A percentile compares a stretch with the other conserved stretches of the same genome.
Conservation (phyloP, 192 early-diverging fungal species). For the Umbelopsis ramanniana region DNA sequence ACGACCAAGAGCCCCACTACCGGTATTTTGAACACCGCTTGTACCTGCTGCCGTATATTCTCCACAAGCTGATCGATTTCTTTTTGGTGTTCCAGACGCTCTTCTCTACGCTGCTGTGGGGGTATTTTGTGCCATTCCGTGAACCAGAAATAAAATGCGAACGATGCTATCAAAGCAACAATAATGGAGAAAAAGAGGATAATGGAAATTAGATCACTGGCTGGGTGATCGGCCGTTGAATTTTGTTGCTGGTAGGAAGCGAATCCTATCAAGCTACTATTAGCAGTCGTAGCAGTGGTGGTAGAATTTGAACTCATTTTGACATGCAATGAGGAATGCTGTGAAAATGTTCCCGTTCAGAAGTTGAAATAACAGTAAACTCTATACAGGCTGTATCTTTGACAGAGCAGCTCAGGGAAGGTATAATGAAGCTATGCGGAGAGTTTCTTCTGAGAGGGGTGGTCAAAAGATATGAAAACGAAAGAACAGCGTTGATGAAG, state of each 20-base stretch:
- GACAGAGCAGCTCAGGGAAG: no score
- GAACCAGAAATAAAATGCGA: slow-evolving; percentile 47
- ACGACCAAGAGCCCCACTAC: slow-evolving; percentile 30
- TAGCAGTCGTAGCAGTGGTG: not conserved
- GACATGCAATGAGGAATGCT: not conserved
- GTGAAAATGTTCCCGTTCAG: slow-evolving; percentile 6
- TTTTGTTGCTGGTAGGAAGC: slow-evolving; percentile 43
- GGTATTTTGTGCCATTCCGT: slow-evolving; percentile 43
- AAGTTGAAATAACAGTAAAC: not conserved
- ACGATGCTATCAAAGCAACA: slow-evolving; percentile 32
- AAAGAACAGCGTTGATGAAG: not conserved
- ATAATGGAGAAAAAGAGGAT: slow-evolving; percentile 43
- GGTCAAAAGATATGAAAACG: not conserved
- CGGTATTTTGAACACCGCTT: slow-evolving; percentile 35
- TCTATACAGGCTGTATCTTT: no score
- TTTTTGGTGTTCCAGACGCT: slow-evolving; percentile 35
- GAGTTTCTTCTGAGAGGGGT: no score
- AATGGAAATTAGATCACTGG: slow-evolving; percentile 41
- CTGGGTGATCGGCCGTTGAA: slow-evolving; percentile 22
- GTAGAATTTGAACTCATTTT: slow-evolving; percentile 17
- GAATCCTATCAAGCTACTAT: slow-evolving; percentile 29
- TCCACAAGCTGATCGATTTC: slow-evolving; percentile 43
- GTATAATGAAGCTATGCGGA: no score
- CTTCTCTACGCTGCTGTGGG: slow-evolving; percentile 33
- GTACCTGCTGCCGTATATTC: slow-evolving; percentile 37